Evolutionary conservation across 306 rosid genomes (phyloP).

Genomic region (Lablab purpureus): DNA sequence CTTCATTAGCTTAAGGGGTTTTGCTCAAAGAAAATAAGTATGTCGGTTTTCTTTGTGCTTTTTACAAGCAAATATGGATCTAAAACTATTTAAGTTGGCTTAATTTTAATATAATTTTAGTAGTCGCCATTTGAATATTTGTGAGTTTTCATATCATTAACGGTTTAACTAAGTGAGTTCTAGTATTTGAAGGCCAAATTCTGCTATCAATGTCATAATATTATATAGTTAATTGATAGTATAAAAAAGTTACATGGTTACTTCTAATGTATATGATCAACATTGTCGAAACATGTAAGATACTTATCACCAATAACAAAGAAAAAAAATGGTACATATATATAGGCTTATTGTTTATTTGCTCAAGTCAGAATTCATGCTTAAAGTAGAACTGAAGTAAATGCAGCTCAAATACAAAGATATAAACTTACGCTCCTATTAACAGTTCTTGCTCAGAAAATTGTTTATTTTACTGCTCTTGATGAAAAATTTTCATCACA

Average conservation of each 20-base stretch:
- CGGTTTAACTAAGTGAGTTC: background rate
- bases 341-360: background rate
- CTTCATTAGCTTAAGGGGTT: background rate
- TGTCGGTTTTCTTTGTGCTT: background rate
- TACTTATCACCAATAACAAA: background rate
- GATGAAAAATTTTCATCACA: constrained; percentile 8
- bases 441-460: background rate
- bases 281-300: background rate
- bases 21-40: background rate
- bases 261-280: background rate
- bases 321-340: background rate
- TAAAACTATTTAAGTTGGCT: background rate
- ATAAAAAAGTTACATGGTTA: background rate
- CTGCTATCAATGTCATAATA: background rate
- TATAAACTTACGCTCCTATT: background rate
- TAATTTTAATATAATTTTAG: background rate
- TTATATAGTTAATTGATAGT: background rate
- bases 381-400: background rate
- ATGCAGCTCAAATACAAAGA: background rate
- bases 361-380: background rate
- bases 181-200: background rate
- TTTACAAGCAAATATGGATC: background rate
- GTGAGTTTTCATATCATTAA: background rate
- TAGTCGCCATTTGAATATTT: background rate
- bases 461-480: background rate